phyloP scores from a whole-genome alignment of 768 basidiomycete genomes.

The Gelatoporia subvermispora region DNA sequence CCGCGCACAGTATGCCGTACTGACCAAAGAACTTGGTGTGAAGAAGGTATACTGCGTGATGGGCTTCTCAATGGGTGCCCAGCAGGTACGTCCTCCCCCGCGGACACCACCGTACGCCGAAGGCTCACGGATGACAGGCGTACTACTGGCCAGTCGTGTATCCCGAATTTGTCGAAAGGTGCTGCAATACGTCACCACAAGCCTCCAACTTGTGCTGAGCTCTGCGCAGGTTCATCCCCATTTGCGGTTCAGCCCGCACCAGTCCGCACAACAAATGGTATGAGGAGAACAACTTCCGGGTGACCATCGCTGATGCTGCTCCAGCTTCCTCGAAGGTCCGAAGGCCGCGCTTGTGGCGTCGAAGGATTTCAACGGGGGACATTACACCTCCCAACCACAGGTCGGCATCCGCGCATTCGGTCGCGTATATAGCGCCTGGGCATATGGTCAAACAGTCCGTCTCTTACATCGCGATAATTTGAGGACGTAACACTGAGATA shows the following conservation, averaged over 20 bases:
- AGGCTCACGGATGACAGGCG: slow-evolving; percentile 27
- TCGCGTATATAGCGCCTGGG: slow-evolving; percentile 54
- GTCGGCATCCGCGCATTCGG: slow-evolving; percentile 52
- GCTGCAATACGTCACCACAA: too few species aligned
- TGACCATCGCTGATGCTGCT: not conserved
- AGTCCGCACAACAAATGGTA: slow-evolving; percentile 52
- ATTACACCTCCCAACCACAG: slow-evolving; percentile 44
- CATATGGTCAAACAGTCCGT: slow-evolving; percentile 49
- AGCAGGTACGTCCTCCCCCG: slow-evolving; percentile 19
- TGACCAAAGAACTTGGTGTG: slow-evolving; percentile 19
- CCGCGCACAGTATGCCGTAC: slow-evolving; percentile 22
- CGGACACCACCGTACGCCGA: not conserved
- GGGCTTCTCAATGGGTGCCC: slow-evolving; percentile 27
- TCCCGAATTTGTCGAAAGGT: slow-evolving; percentile 44
- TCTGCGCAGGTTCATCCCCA: slow-evolving; percentile 22
- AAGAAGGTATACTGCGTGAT: slow-evolving; percentile 18
- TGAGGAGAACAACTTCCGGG: not conserved
- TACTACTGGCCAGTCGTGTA: slow-evolving; percentile 54
- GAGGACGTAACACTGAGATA: not conserved
- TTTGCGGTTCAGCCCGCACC: slow-evolving; percentile 50
- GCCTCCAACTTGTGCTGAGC: too few species aligned
- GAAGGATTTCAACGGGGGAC: slow-evolving; percentile 49
- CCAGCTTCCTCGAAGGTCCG: slow-evolving; percentile 55
- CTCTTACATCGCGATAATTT: not conserved
- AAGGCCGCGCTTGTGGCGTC: slow-evolving; percentile 51